These are phyloP conservation scores for Climacium dendroides DNA, from an alignment of 225 moss, liverwort and hornwort genomes.

Conservation along the genomic window DNA sequence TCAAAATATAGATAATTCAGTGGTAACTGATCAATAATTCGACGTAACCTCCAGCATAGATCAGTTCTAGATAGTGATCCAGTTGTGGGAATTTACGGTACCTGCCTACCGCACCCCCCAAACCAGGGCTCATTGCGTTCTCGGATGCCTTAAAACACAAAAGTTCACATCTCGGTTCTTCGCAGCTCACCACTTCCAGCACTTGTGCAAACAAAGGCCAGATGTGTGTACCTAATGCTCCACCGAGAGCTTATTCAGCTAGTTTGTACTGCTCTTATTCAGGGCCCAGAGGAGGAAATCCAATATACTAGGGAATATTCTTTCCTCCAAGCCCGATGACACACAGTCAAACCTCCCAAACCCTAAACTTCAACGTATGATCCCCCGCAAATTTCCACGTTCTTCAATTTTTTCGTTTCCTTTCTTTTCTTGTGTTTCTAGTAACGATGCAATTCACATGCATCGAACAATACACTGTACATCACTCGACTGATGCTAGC, in stretches of 20 bases:
- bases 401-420: no score
- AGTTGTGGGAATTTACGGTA: not conserved
- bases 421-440: no score
- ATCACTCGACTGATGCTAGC: not conserved
- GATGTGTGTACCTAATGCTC: not conserved
- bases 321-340: not conserved
- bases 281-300: not conserved
- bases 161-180: not conserved
- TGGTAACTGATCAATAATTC: not conserved
- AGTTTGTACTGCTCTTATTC: not conserved
- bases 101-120: not conserved
- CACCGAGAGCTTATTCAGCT: not conserved
- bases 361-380: no score
- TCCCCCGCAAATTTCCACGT: no score
- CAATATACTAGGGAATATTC: not conserved
- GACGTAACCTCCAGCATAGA: not conserved
- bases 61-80: not conserved
- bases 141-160: not conserved
- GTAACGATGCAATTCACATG: not conserved
- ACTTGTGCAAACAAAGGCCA: not conserved
- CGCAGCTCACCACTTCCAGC: not conserved
- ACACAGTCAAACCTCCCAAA: not conserved
- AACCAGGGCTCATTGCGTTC: not conserved
- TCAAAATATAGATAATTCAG: not conserved
- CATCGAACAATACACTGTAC: not conserved